Base-by-base conservation (phyloP, 2,329 filamentous ascomycete species). In the Cladophialophora bantiana region DNA sequence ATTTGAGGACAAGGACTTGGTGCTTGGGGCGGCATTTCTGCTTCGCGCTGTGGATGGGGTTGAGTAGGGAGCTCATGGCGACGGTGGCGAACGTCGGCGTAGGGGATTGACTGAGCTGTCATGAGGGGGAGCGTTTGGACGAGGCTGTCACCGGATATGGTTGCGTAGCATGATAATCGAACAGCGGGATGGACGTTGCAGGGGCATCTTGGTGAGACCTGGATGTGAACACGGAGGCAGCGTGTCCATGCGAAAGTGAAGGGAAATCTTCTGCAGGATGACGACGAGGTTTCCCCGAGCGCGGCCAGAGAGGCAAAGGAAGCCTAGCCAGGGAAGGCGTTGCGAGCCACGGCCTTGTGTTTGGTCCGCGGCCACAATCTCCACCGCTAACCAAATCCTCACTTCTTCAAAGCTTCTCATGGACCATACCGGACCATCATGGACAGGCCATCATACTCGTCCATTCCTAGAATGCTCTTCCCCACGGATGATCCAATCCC, bases 1-100 rank as follows among this genome's bases (percentile, higher is more conserved):
- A 98, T 83, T 97, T 97, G 72, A 97, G 87, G 72, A 97, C 90
- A 68, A 98, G 84, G 73, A 97, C 92, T 85, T 98, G 94, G 82
- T 99, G 95, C 84, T 97, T 98, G 34, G 95, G 94, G 68, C 94
- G 92, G 80, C 83, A 85, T 73, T 83, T 84, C 77, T 89, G 85
- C 71, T 86, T 84, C 72, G 86, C 81, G 68, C 84, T 80, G 75
- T 87, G 81, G 83, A 88, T 88, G 66, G 72, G 72, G 63, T 71
- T 69, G 36, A 73, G 65, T 54, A 68, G 63, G 55, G 71, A 69
- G 58, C 67, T 71, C 71, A 73, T 73, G 52, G 60, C 53, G 64
- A 60, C 54, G 36, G 36, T 56, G 64, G 59, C 42, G 60, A 34
- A 31, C 26, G 59, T 55, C 48, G 64, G 26, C 50, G 57, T 31